These are phyloP conservation scores for Senna siamea DNA, from an alignment of 306 rosid genomes.

Conservation along the genomic window DNA sequence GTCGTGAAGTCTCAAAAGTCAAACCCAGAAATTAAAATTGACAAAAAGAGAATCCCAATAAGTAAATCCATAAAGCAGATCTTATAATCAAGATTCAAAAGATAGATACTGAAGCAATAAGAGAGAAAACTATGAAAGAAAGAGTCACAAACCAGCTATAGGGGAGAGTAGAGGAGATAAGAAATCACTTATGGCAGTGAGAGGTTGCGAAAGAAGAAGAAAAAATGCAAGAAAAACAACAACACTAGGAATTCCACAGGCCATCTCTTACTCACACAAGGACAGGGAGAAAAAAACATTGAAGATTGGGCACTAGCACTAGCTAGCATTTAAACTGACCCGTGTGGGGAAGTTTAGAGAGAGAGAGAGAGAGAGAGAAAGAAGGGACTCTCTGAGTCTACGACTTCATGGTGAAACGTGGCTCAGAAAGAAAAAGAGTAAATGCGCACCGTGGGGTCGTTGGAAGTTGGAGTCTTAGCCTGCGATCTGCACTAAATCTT, in stretches of 20 bases:
- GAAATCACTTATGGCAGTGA: slow-evolving; percentile 40
- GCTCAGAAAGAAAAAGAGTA: background rate
- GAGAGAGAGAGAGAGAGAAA: background rate
- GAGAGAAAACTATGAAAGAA: background rate
- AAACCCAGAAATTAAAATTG: slow-evolving; percentile 16
- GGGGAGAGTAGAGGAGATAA: slow-evolving; percentile 71
- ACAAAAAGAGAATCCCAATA: background rate
- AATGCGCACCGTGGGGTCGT: slow-evolving; percentile 37
- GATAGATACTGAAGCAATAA: slow-evolving; percentile 1
- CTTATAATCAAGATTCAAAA: background rate
- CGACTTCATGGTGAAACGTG: slow-evolving; percentile 30
- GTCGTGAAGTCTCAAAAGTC: background rate
- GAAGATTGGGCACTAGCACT: background rate
- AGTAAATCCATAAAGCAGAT: slow-evolving; percentile 7
- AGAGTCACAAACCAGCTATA: slow-evolving; percentile 55
- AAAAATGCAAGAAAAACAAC: slow-evolving; percentile 43
- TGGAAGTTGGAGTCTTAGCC: slow-evolving; percentile 40
- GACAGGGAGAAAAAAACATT: background rate
- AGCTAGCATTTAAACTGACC: background rate
- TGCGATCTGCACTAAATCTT: background rate
- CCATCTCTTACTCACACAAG: slow-evolving; percentile 48
- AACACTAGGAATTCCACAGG: slow-evolving; percentile 31
- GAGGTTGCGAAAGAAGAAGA: slow-evolving; percentile 45
- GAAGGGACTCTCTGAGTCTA: background rate
- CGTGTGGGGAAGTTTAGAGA: background rate